Evolutionary conservation across 768 basidiomycete genomes (phyloP).

Genomic region (Coprinopsis strossmayeri): DNA sequence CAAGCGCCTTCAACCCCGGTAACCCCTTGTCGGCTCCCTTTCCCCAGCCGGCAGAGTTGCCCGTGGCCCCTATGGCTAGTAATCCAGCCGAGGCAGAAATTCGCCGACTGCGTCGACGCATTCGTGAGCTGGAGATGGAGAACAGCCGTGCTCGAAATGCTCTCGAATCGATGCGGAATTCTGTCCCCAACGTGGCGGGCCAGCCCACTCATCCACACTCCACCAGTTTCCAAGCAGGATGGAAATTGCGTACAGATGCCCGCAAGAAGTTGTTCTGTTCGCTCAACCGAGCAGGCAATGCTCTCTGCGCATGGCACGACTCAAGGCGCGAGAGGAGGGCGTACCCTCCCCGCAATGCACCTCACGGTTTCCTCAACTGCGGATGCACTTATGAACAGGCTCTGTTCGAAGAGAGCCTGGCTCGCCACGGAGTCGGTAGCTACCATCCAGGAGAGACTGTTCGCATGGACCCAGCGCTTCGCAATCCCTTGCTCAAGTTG

Average conservation of each 20-base stretch:
- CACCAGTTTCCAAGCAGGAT: conserved; percentile 49
- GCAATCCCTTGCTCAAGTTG: conserved; percentile 72
- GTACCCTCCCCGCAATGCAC: conserved; percentile 76
- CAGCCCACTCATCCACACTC: conserved; percentile 31
- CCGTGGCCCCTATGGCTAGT: conserved; percentile 7
- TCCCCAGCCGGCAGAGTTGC: conserved; percentile 7
- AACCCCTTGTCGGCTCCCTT: conserved; percentile 1
- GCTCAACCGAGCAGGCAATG: conserved; percentile 81
- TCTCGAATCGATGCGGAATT: conserved; percentile 19
- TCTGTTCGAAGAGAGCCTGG: conserved; percentile 78
- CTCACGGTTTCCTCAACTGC: conserved; percentile 73
- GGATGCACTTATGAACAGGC: conserved; percentile 83
- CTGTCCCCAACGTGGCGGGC: conserved; percentile 11
- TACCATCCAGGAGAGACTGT: conserved; percentile 82
- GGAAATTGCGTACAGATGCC: conserved; percentile 70
- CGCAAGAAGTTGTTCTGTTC: conserved; percentile 71
- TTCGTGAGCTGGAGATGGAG: conserved; percentile 59
- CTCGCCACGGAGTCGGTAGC: conserved; percentile 74
- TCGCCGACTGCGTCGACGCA: conserved; percentile 44
- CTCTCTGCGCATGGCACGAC: conserved; percentile 87
- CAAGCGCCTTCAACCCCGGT: background rate
- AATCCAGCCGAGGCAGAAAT: conserved; percentile 31
- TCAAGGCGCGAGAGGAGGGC: conserved; percentile 76
- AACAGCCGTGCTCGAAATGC: conserved; percentile 40
- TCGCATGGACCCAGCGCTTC: conserved; percentile 83